These are phyloP conservation scores for Neonectria magnoliae DNA, from an alignment of 2,329 filamentous ascomycete species.

Conservation along the genomic window DNA sequence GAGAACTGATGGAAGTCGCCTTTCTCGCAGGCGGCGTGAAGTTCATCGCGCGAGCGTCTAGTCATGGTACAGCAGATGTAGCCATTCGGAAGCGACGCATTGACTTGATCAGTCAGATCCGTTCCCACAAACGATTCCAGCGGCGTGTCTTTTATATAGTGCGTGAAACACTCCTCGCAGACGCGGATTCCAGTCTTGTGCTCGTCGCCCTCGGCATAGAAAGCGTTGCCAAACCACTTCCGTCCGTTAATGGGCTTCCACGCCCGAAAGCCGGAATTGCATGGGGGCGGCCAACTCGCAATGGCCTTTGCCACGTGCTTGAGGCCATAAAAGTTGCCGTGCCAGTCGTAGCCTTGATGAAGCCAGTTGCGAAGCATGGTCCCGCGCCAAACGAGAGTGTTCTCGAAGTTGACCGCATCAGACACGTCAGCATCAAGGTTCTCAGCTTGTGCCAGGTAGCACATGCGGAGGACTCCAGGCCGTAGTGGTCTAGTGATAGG, in stretches of 20 bases:
- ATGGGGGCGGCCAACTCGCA: constrained; percentile 13
- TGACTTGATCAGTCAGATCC: constrained; percentile 10
- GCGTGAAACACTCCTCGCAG: constrained; percentile 19
- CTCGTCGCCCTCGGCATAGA: constrained; percentile 10
- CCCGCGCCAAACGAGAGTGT: constrained; percentile 16
- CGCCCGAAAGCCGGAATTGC: background rate
- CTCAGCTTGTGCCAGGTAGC: background rate
- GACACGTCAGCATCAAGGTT: background rate
- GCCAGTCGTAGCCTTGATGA: constrained; percentile 8
- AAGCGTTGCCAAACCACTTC: constrained; percentile 21
- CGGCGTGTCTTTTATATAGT: constrained; percentile 17
- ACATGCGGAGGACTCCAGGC: constrained; percentile 14
- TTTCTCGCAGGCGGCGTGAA: constrained; percentile 9
- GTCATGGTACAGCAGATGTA: constrained; percentile 1
- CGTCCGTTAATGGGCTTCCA: constrained; percentile 4
- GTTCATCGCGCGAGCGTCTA: constrained; percentile 2
- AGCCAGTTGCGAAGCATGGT: constrained; percentile 5
- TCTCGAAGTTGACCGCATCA: constrained; percentile 9
- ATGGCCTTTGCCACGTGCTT: constrained; percentile 4
- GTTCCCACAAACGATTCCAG: constrained; percentile 13
- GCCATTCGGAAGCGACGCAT: background rate
- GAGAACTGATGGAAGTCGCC: constrained; percentile 11
- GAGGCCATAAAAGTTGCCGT: constrained; percentile 13
- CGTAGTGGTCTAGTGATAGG: constrained; percentile 1
- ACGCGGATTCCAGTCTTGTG: constrained; percentile 4